These are phyloP conservation scores for Rutstroemia sp. DNA, from an alignment of 2,329 filamentous ascomycete species.

Conservation along the genomic window DNA sequence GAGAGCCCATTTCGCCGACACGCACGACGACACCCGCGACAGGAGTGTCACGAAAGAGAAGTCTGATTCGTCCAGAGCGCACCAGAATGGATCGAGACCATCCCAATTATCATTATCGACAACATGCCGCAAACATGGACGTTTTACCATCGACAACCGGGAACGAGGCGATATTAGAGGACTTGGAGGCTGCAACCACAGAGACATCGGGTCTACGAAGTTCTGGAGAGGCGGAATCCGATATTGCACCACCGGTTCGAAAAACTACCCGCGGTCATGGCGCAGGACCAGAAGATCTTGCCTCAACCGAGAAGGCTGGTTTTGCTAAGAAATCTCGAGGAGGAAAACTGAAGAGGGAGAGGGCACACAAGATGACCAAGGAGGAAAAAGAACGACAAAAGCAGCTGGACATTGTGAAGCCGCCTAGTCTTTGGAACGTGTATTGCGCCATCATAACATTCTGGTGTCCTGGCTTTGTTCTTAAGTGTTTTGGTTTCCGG, in stretches of 20 bases:
- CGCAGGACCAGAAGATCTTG: constrained; percentile 18
- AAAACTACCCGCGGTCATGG: constrained; percentile 17
- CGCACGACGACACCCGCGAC: constrained; percentile 25
- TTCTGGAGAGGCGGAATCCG: constrained; percentile 27
- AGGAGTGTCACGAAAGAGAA: constrained; percentile 64
- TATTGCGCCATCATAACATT: constrained; percentile 94
- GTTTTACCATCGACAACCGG: constrained; percentile 87
- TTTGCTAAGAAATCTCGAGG: constrained; percentile 24
- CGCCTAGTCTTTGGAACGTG: constrained; percentile 87
- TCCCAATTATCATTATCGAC: constrained; percentile 91
- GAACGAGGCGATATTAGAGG: constrained; percentile 80
- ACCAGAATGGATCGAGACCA: constrained; percentile 79
- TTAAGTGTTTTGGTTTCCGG: constrained; percentile 79
- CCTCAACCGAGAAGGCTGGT: constrained; percentile 19
- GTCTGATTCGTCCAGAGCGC: constrained; percentile 82
- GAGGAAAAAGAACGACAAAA: constrained; percentile 50
- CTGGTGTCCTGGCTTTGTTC: constrained; percentile 80
- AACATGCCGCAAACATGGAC: constrained; percentile 90
- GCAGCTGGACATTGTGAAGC: constrained; percentile 56
- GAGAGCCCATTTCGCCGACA: constrained; percentile 35
- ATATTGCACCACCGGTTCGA: constrained; percentile 21
- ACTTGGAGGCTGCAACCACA: constrained; percentile 49
- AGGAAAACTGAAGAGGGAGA: constrained; percentile 32
- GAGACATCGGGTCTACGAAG: constrained; percentile 27
- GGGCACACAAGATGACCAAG: constrained; percentile 59